phyloP scores from a whole-genome alignment of 73 alveolate genomes.

The Tetrahymena malaccensis region DNA sequence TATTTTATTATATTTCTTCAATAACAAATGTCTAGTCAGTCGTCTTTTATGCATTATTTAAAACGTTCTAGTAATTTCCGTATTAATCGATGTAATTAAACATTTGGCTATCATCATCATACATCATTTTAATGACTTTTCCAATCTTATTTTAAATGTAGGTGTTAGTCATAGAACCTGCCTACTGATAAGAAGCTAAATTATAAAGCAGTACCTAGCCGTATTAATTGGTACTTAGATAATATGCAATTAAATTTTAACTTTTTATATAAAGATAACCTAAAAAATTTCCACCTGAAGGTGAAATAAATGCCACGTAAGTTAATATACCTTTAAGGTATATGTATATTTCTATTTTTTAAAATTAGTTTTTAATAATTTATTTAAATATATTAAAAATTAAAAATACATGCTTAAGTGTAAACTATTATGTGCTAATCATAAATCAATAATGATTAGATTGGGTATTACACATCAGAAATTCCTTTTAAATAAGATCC shows the following conservation, averaged over 20 bases:
- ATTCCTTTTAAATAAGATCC: background rate
- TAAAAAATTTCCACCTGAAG: background rate
- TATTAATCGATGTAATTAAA: background rate
- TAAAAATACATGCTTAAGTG: background rate
- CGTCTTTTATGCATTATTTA: background rate
- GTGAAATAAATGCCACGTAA: background rate
- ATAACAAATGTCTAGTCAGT: background rate
- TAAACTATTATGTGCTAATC: background rate
- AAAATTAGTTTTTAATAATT: background rate
- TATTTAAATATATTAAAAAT: too few relatives aligned
- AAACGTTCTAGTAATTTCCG: background rate
- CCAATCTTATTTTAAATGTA: background rate
- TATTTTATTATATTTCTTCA: background rate
- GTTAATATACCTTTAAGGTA: background rate
- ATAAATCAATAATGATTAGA: background rate
- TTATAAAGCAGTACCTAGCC: background rate
- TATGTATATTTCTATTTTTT: background rate
- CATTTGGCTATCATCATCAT: background rate
- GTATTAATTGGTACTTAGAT: background rate
- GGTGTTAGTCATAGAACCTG: background rate
- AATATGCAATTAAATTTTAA: background rate
- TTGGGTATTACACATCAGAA: background rate
- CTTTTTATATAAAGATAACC: background rate
- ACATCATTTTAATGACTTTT: background rate
- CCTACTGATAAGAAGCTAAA: background rate